These are phyloP conservation scores for Beta macrorhiza DNA, from an alignment of 179 eudicot genomes.

Conservation along the genomic window DNA sequence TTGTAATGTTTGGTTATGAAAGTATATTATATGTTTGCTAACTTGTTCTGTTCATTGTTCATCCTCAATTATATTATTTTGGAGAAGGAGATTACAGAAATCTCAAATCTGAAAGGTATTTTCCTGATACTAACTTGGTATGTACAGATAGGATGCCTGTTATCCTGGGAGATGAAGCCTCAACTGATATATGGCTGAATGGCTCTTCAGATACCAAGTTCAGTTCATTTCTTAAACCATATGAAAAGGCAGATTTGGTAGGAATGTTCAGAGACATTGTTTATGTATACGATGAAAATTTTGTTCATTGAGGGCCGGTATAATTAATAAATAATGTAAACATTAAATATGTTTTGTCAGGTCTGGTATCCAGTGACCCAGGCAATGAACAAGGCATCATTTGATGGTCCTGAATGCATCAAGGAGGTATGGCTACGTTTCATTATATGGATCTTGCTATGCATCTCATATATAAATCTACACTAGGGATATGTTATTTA, in stretches of 20 bases:
- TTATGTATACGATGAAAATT: background rate
- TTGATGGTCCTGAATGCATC: constrained; percentile 90
- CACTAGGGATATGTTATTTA: background rate
- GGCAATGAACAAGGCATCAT: constrained; percentile 80
- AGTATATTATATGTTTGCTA: background rate
- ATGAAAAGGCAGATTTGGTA: constrained; percentile 79
- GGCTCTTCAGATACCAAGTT: constrained; percentile 64
- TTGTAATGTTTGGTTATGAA: background rate
- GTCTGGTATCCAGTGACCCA: constrained; percentile 85
- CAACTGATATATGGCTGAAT: constrained; percentile 68
- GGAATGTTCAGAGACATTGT: constrained; percentile 16
- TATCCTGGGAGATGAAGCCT: constrained; percentile 64
- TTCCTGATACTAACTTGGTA: constrained; percentile 4
- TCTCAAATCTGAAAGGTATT: background rate
- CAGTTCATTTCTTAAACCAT: constrained; percentile 62
- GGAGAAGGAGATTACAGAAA: background rate
- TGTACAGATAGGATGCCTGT: constrained; percentile 93
- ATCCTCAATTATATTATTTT: background rate
- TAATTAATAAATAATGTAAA: background rate
- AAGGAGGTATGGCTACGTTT: constrained; percentile 56
- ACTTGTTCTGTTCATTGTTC: background rate
- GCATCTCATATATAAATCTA: background rate
- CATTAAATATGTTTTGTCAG: constrained; percentile 39
- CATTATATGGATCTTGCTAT: background rate
- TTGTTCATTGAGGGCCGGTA: background rate